Conservation (phyloP, 2,329 filamentous ascomycete genomes). For the Pyrenophora graminea region DNA sequence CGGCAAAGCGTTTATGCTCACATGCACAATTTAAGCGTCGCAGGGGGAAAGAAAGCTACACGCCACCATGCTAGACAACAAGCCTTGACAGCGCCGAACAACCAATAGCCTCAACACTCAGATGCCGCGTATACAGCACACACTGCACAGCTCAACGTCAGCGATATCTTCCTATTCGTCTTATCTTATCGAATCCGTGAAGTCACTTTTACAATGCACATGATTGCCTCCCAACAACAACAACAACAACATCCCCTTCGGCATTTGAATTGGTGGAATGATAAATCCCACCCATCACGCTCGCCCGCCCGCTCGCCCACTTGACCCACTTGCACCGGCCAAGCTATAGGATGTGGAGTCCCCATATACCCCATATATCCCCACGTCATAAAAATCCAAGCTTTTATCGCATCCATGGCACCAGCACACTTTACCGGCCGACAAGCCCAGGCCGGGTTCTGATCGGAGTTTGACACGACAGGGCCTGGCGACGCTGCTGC, state of each 20-base stretch:
- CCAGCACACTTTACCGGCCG: not conserved
- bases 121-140: too few relatives aligned
- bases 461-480: constrained; percentile 1
- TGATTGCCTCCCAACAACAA: not conserved
- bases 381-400: constrained; percentile 14
- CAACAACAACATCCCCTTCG: constrained; percentile 3
- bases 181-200: too few relatives aligned
- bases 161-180: too few relatives aligned
- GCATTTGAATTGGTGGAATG: constrained; percentile 27
- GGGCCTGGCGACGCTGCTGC: too few relatives aligned
- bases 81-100: too few relatives aligned
- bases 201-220: not conserved
- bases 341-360: constrained; percentile 16
- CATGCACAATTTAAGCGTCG: constrained; percentile 2
- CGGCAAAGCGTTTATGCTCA: not conserved
- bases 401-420: constrained; percentile 5
- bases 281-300: constrained; percentile 16
- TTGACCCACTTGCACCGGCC: too few relatives aligned
- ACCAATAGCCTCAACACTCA: too few relatives aligned
- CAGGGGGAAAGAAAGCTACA: not conserved
- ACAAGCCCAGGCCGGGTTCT: constrained; percentile 1
- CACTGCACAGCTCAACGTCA: too few relatives aligned
- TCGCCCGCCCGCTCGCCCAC: constrained; percentile 11
- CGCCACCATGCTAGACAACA: not conserved
- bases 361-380: constrained; percentile 16